These are phyloP conservation scores for Alternaria alternata DNA, from an alignment of 2,329 filamentous ascomycete species.

Conservation along the genomic window DNA sequence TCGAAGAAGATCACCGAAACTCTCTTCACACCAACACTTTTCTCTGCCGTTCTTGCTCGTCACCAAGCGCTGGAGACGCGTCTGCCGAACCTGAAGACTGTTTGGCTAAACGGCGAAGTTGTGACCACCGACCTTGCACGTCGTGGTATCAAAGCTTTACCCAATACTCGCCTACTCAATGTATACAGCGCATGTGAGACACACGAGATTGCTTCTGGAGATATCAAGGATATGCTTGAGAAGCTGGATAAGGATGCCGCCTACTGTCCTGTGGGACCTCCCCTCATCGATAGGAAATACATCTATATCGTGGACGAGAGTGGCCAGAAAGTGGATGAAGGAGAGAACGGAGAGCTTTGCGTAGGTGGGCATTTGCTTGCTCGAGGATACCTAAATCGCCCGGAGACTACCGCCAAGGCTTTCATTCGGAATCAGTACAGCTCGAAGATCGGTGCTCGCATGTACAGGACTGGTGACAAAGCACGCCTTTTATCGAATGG, in stretches of 20 bases:
- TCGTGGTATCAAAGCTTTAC: constrained; percentile 71
- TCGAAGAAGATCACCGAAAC: constrained; percentile 76
- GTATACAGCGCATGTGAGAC: constrained; percentile 86
- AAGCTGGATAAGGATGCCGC: constrained; percentile 63
- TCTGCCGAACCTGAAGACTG: constrained; percentile 71
- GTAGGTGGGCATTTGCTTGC: constrained; percentile 78
- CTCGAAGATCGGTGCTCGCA: constrained; percentile 66
- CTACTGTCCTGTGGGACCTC: constrained; percentile 78
- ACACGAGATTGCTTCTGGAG: constrained; percentile 79
- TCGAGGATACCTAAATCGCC: constrained; percentile 80
- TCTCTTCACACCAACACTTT: constrained; percentile 81
- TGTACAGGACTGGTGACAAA: constrained; percentile 79
- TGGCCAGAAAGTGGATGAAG: constrained; percentile 67
- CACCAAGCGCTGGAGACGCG: constrained; percentile 70
- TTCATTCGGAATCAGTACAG: constrained; percentile 74
- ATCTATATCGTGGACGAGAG: constrained; percentile 77
- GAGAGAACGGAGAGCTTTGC: constrained; percentile 75
- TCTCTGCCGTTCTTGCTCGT: constrained; percentile 76
- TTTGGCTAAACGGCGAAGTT: constrained; percentile 86
- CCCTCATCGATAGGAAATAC: constrained; percentile 69
- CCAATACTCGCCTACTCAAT: constrained; percentile 75
- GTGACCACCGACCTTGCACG: constrained; percentile 79
- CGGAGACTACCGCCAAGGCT: constrained; percentile 76
- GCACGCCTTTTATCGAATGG: constrained; percentile 73
- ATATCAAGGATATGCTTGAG: constrained; percentile 72